Conservation (phyloP, 345 rosid genomes). For the Streptanthus diversifolius region DNA sequence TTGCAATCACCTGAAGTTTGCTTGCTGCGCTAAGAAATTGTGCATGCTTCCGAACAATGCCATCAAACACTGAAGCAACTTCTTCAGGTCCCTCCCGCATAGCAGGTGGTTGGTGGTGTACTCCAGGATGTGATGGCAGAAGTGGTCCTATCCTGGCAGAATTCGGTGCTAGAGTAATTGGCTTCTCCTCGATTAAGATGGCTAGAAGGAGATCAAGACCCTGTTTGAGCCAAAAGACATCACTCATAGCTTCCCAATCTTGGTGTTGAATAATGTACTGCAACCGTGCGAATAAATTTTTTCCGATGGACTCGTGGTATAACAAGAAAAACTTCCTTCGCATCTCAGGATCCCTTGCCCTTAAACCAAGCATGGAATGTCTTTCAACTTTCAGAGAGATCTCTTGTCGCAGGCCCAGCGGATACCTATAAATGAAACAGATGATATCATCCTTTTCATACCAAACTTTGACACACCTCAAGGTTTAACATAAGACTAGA, state of each 20-base stretch:
- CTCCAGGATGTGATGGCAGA: slow-evolving; percentile 55
- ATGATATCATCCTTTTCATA: slow-evolving; percentile 8
- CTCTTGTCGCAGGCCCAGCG: slow-evolving; percentile 68
- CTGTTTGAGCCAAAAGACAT: slow-evolving; percentile 99
- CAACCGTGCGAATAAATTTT: slow-evolving; percentile 72
- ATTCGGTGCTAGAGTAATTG: slow-evolving; percentile 92
- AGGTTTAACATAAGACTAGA: not conserved
- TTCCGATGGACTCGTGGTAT: slow-evolving; percentile 78
- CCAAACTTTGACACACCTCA: not conserved
- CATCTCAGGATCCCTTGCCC: slow-evolving; percentile 88
- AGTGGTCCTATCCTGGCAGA: slow-evolving; percentile 82
- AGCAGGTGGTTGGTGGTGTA: slow-evolving; percentile 55
- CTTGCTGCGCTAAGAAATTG: slow-evolving; percentile 77
- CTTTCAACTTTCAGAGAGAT: slow-evolving; percentile 94
- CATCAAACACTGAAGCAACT: slow-evolving; percentile 68
- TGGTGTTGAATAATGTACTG: slow-evolving; percentile 83
- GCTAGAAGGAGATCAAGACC: slow-evolving; percentile 98
- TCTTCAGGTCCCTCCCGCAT: slow-evolving; percentile 62
- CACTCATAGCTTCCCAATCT: slow-evolving; percentile 98
- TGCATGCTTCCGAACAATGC: slow-evolving; percentile 77
- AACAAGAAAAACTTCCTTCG: slow-evolving; percentile 81
- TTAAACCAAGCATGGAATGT: slow-evolving; percentile 94
- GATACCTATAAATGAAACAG: slow-evolving; percentile 45
- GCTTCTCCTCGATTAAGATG: slow-evolving; percentile 74
- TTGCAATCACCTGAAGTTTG: slow-evolving; percentile 75